Evolutionary conservation across 257 asterid species (phyloP), one percentile per base, ranked within the genome.

Genomic region (Solanum megistacrolobum): DNA sequence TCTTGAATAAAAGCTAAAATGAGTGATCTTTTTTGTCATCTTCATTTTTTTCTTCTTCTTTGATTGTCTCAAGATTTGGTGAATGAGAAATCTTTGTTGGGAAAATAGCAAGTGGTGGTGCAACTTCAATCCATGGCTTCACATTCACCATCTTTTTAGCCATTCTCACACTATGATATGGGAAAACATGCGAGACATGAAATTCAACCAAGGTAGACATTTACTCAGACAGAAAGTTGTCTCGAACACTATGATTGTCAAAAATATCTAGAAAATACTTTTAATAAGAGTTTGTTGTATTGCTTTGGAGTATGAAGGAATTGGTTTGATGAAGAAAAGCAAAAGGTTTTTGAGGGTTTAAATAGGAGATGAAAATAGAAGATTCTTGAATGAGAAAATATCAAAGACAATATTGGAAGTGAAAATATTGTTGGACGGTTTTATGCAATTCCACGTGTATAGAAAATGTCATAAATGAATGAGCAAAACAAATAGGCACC

Each of bases 31-130:
- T 78, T 32, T 8, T 11, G 21, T 55, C 81, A 65, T 75, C 88
- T 9, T 85, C 91, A 14, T 78, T 58, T 35, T 55, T 29, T 1
- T 90, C 94, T 88, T 87, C 84, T 89, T 94, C 96, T 55, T 66
- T 89, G 16, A 93, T 93, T 2, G 95, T 93, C 89, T 93, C 94
- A 0, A 92, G 95, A 27, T 89, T 89, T 0, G 93, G 93, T 60
- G 81, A 89, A 73, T 88, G 94, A 48, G 94, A 92, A 23, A 91
- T 90, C 32, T 86, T 92, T 8, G 29, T 21, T 0, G 92, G 91
- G 4, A 75, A 86, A 58, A 92, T 90, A 12, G 90, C 55, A 3
- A 75, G 91, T 10, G 90, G 71, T 20, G 96, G 96, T 16, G 94
- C 94, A 29, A 89, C 91, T 73, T 93, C 96, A 85, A 88, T 75